These are phyloP conservation scores for Mortierella claussenii DNA, from an alignment of 192 early-diverging fungal genomes.

Conservation along the genomic window DNA sequence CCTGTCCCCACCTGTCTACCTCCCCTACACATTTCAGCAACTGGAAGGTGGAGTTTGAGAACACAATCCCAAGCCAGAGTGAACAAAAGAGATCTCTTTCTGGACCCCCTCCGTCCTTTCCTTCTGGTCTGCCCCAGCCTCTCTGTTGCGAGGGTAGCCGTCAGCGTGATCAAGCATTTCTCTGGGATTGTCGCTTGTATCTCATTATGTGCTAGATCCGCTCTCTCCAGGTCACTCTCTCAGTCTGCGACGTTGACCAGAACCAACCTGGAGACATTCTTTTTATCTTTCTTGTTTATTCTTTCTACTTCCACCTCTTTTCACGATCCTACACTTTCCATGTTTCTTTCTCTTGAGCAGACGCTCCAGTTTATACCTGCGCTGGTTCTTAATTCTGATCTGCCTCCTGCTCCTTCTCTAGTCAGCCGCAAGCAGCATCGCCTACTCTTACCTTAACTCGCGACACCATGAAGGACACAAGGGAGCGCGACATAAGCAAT, in stretches of 20 bases:
- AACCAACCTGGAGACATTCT: not conserved
- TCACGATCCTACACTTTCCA: not conserved
- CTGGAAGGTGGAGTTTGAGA: constrained; percentile 1
- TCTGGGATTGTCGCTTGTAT: too few relatives aligned
- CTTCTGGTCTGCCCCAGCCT: not conserved
- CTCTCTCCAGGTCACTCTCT: not conserved
- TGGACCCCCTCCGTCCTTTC: not conserved
- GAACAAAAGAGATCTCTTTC: not conserved
- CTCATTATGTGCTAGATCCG: not conserved
- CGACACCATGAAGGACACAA: constrained; percentile 9
- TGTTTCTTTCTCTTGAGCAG: not conserved
- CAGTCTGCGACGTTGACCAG: not conserved
- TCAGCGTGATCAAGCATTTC: not conserved
- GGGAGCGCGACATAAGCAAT: constrained; percentile 14
- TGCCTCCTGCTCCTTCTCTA: not conserved
- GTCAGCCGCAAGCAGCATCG: not conserved
- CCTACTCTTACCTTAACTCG: not conserved
- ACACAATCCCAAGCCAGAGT: not conserved
- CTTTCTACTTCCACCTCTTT: too few relatives aligned
- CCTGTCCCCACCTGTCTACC: too few relatives aligned
- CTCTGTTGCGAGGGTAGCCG: not conserved
- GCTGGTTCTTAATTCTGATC: not conserved
- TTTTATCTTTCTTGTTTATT: not conserved
- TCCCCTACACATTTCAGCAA: not conserved
- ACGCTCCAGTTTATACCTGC: not conserved